These are phyloP conservation scores for Poa pratensis DNA, from an alignment of 176 grass and related monocot species.

Conservation along the genomic window DNA sequence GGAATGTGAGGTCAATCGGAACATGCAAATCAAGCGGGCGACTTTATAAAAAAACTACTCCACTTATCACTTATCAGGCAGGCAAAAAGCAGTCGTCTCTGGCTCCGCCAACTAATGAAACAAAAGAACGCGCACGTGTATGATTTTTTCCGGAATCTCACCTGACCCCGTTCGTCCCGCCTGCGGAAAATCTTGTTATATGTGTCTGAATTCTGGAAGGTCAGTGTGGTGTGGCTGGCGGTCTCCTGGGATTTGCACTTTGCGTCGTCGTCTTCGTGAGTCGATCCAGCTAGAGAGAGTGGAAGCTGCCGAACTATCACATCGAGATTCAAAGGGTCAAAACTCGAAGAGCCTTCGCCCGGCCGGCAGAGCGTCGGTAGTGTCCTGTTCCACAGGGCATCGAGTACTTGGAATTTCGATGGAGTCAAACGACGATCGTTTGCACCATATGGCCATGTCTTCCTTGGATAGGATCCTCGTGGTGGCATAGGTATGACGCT, in stretches of 20 bases:
- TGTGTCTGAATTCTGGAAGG: background rate
- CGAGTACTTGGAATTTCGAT: too few species aligned
- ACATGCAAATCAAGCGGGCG: too few species aligned
- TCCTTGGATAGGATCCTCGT: background rate
- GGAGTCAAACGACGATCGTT: constrained; percentile 7
- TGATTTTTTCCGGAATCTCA: background rate
- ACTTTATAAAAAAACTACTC: too few species aligned
- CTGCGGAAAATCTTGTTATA: background rate
- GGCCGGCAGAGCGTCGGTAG: background rate
- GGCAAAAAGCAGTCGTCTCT: background rate
- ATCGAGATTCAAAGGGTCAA: background rate
- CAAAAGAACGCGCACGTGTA: constrained; percentile 40
- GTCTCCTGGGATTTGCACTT: background rate
- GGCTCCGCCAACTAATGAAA: background rate
- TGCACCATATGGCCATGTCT: too few species aligned
- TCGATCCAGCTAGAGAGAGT: background rate
- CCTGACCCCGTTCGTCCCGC: background rate
- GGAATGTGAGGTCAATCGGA: background rate
- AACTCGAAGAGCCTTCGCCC: background rate
- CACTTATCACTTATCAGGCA: background rate
- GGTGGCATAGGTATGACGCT: background rate
- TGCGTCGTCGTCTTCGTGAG: background rate
- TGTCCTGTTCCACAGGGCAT: constrained; percentile 20
- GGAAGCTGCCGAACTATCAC: background rate
- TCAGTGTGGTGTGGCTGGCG: background rate